Percentiles rank a stretch among this genome's conserved stretches.
phyloP scores from a whole-genome alignment of 371 early-diverging fungal genomes.

The Cokeromyces recurvatus region DNA sequence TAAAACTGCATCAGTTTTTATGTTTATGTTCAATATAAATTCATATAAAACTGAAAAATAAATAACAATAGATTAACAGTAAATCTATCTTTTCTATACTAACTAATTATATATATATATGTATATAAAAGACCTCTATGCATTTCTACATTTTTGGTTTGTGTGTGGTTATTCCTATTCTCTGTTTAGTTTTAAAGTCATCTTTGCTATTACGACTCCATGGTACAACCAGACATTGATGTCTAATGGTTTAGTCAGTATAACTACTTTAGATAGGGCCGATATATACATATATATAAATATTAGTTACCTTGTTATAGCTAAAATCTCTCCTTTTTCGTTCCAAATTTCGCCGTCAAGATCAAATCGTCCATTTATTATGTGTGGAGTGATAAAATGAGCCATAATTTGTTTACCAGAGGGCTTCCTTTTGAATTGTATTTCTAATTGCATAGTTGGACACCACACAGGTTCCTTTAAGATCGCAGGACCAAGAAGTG shows the following conservation, averaged over 20 bases:
- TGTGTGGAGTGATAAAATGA: constrained; percentile 33
- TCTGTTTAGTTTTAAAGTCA: no score
- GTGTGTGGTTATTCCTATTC: no score
- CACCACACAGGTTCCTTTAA: constrained; percentile 35
- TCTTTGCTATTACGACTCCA: constrained; percentile 43
- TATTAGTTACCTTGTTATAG: constrained; percentile 27
- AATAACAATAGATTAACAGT: no score
- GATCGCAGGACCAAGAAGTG: constrained; percentile 20
- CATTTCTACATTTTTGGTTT: no score
- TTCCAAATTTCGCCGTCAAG: constrained; percentile 40
- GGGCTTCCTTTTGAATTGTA: constrained; percentile 39
- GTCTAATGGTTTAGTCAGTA: constrained; percentile 11
- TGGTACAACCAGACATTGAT: constrained; percentile 35
- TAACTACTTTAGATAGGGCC: not conserved
- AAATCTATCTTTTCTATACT: no score
- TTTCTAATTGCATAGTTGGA: constrained; percentile 44
- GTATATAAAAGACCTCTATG: no score
- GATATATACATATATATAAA: not conserved
- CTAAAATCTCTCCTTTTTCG: constrained; percentile 27
- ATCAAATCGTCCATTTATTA: constrained; percentile 40
- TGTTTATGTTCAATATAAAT: no score
- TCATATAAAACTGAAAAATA: no score
- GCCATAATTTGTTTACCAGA: constrained; percentile 20
- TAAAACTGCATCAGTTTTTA: no score
- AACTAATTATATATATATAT: no score